Evolutionary conservation across 176 grass and related monocot species (phyloP).

Genomic region (Avena eriantha): DNA sequence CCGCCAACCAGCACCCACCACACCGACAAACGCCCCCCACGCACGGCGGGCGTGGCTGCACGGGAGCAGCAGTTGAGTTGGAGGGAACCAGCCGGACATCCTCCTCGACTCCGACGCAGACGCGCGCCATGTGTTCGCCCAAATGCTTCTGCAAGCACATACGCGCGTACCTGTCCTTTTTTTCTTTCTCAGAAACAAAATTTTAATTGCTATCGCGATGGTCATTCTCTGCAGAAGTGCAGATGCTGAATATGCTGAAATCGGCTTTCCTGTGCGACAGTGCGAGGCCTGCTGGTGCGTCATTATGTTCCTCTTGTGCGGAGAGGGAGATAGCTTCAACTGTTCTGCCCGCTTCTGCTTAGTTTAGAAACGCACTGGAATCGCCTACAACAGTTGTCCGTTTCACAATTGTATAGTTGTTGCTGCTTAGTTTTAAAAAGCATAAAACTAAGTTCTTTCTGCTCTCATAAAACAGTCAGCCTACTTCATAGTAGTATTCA

Average conservation of each 20-base stretch:
- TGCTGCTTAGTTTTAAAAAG: background rate
- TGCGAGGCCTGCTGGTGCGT: background rate
- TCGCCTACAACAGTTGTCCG: background rate
- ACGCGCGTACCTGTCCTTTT: background rate
- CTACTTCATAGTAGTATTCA: background rate
- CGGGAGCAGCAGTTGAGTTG: background rate
- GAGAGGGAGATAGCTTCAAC: background rate
- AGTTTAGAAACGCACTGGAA: background rate
- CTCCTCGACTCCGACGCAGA: background rate
- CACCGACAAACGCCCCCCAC: background rate
- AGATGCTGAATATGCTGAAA: background rate
- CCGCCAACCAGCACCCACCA: background rate
- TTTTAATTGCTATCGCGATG: background rate
- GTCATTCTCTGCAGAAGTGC: background rate
- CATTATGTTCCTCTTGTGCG: background rate
- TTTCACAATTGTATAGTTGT: background rate
- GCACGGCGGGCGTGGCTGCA: no score
- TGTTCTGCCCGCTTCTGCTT: background rate
- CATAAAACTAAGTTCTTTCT: background rate
- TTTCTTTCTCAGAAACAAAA: background rate
- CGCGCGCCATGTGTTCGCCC: constrained; percentile 24
- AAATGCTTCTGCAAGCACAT: constrained; percentile 8
- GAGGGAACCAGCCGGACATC: background rate
- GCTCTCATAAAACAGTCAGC: background rate
- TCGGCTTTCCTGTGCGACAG: background rate